These are phyloP conservation scores for Teratosphaeria zuluensis DNA, from an alignment of 2,329 filamentous ascomycete species.

Conservation along the genomic window DNA sequence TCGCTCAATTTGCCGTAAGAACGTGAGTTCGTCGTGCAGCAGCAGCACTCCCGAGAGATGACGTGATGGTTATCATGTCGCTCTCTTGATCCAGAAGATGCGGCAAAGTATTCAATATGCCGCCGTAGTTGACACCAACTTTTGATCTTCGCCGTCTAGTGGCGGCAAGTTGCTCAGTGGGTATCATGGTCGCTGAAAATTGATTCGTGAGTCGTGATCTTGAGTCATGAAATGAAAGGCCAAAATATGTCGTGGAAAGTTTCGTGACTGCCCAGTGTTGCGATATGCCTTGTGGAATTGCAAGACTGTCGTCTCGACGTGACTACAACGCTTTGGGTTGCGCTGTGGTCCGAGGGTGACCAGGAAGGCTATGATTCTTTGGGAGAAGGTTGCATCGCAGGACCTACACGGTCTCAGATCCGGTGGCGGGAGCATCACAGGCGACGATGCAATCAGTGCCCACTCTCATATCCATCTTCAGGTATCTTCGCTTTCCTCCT, in stretches of 20 bases:
- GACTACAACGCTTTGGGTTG: background rate
- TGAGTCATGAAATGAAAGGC: background rate
- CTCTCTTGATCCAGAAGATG: no score
- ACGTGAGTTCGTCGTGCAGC: no score
- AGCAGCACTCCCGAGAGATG: no score
- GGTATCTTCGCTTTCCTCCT: background rate
- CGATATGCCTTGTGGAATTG: no score
- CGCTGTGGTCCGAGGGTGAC: background rate
- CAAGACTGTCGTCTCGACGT: no score
- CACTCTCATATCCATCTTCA: conserved; percentile 1
- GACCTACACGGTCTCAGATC: no score
- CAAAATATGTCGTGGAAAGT: background rate
- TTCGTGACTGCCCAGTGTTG: background rate
- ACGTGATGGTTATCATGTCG: no score
- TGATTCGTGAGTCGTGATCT: background rate
- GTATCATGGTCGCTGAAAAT: background rate
- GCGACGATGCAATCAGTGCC: background rate
- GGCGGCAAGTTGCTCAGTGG: background rate
- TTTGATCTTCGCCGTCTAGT: background rate
- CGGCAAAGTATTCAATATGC: no score
- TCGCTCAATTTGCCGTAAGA: no score
- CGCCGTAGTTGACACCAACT: background rate
- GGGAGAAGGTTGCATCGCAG: background rate
- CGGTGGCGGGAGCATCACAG: no score
- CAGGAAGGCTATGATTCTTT: background rate